Evolutionary conservation across 108 stramenopile genomes (phyloP).

Genomic region (Cylindrotheca closterium): DNA sequence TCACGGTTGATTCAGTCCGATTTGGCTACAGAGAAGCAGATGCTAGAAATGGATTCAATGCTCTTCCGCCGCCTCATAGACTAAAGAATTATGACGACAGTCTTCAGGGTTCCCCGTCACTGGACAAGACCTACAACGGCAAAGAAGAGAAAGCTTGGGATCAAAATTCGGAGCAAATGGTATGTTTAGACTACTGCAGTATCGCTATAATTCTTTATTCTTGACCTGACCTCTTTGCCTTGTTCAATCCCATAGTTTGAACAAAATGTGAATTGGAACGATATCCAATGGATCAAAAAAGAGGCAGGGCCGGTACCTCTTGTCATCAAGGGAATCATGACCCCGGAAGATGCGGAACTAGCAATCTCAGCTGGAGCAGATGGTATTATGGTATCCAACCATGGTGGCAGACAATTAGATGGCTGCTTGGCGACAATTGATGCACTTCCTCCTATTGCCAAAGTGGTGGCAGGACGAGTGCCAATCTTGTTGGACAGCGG

Average conservation of each 20-base stretch:
- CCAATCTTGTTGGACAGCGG: constrained; percentile 91
- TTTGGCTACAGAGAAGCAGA: constrained; percentile 87
- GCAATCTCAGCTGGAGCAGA: constrained; percentile 82
- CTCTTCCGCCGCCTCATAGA: constrained; percentile 71
- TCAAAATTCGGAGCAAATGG: constrained; percentile 77
- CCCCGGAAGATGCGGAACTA: constrained; percentile 87
- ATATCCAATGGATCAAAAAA: constrained; percentile 77
- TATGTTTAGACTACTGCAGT: no score
- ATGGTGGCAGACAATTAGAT: constrained; percentile 93
- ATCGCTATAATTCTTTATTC: no score
- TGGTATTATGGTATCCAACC: constrained; percentile 93
- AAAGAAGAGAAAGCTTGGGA: constrained; percentile 73
- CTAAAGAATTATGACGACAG: constrained; percentile 71
- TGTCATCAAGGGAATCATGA: constrained; percentile 93
- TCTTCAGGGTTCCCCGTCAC: background rate
- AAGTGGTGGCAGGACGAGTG: constrained; percentile 64
- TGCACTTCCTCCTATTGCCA: constrained; percentile 81
- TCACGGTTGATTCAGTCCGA: constrained; percentile 82
- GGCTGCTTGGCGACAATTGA: constrained; percentile 82
- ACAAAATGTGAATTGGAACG: constrained; percentile 80
- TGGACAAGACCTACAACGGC: constrained; percentile 59
- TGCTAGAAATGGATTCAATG: constrained; percentile 73
- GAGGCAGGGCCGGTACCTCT: constrained; percentile 50
- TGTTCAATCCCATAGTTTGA: constrained; percentile 38
- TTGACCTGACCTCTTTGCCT: no score